phyloP scores from a whole-genome alignment of 352 stramenopile species.

The Hyaloperonospora brassicae region DNA sequence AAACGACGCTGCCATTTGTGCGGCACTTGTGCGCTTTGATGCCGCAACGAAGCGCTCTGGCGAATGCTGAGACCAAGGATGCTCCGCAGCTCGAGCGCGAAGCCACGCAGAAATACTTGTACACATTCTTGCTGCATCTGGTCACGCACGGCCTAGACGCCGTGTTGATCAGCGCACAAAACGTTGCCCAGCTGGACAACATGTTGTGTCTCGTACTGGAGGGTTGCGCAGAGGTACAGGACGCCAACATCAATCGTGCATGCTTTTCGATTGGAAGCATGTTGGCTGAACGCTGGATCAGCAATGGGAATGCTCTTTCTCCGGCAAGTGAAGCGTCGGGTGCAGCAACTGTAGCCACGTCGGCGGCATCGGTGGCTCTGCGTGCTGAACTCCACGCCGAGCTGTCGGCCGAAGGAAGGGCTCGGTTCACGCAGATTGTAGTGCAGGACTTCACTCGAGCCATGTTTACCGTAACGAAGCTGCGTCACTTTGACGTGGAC shows the following conservation, averaged over 20 bases:
- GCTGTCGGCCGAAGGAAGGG: conserved; percentile 27
- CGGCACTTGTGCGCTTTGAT: conserved; percentile 66
- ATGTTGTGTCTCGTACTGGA: conserved; percentile 64
- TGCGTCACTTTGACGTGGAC: conserved; percentile 60
- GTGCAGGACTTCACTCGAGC: conserved; percentile 62
- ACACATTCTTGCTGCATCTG: conserved; percentile 70
- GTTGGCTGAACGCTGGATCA: conserved; percentile 53
- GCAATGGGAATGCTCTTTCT: conserved; percentile 19
- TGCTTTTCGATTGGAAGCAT: conserved; percentile 72
- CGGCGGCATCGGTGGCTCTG: conserved; percentile 21
- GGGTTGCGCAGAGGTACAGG: conserved; percentile 52
- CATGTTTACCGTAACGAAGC: conserved; percentile 63
- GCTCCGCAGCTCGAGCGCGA: conserved; percentile 67
- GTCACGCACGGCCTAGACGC: conserved; percentile 56
- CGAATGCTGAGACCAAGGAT: conserved; percentile 56
- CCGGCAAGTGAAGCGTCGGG: conserved; percentile 22
- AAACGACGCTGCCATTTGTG: conserved; percentile 57
- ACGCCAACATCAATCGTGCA: conserved; percentile 66
- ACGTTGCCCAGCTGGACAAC: conserved; percentile 53
- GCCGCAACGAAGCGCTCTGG: conserved; percentile 39
- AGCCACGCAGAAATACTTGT: conserved; percentile 74
- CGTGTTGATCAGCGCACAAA: conserved; percentile 61
- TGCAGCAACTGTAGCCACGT: conserved; percentile 11
- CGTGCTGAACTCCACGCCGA: conserved; percentile 22
- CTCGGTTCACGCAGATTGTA: conserved; percentile 50